Base-by-base conservation (phyloP, 2,329 filamentous ascomycete species). In the Diaporthe amygdali region DNA sequence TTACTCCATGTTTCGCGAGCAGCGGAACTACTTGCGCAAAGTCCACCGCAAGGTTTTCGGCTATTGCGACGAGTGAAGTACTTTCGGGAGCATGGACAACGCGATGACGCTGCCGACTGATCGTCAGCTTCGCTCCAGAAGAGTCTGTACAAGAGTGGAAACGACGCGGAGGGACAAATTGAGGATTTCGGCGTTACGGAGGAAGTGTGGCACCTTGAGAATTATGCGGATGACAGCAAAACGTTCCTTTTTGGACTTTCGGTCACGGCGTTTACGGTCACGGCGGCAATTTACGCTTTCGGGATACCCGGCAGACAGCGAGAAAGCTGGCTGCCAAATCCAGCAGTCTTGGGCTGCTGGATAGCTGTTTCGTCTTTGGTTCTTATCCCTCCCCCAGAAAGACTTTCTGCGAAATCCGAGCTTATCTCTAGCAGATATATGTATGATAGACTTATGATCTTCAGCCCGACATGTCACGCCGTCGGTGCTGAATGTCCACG, bases 1-100 rank as follows among this genome's bases (percentile, higher is more conserved):
- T 77, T 98, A 97, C 80, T 87, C 88, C 7, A 89, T 90, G 2
- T 97, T 97, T 77, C 84, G 88, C 25, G 80, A 85, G 51, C 94
- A 97, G 79, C 89, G 95, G 66, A 83, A 87, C 15, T 92, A 88
- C 74, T 82, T 95, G 10, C 83, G 84, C 66, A 81, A 84, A 44
- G 79, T 92, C 2, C 88, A 88, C 69, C 81, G 84, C 70, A 82
- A 80, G 72, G 76, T 74, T 14, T 79, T 82, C 10, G 80, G 81
- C 17, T 78, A 79, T 25, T 81, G 79, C 64, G 75, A 77, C 14
- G 76, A 79, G 55, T 79, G 73, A 76, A 6, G n/a, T 14, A 52
- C 10, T 20, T 66, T n/a, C 20, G 34, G n/a, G 7, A 54, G 20
- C 47, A 17, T 5, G 9, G 22, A 17, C 32, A 17, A 49, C 22